Base-by-base conservation (phyloP, 2,329 filamentous ascomycete species). In the Cytospora chrysosperma region DNA sequence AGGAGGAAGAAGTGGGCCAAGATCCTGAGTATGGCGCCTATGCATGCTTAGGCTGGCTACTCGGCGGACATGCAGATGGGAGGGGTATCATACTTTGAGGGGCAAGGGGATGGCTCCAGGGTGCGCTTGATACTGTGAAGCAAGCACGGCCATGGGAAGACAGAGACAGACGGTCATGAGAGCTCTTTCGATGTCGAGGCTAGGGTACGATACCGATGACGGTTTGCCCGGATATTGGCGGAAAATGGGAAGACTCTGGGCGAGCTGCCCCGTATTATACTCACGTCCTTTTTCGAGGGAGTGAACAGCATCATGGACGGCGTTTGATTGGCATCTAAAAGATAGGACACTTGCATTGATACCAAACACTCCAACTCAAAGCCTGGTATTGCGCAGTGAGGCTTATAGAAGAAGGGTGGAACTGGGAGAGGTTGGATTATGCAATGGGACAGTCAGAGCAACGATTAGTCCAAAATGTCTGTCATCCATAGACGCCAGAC, bases 1-100 rank as follows among this genome's bases (percentile, higher is more conserved):
- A 88, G 91, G 75, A 87, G 91, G 75, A 95, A 91, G 83, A 90
- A 96, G 80, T 99, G 95, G 95, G 96, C 93, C 72, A 99, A 98
- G 86, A 98, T 99, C 72, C 78, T 99, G 74, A 96, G 92, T 70
- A 86, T 99, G 84, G 95, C 95, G 61, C 94, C 95, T 26, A 83
- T 84, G 78, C 82, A 86, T 71, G 84, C 80, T 43, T 86, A 78
- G 70, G 61, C 32, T 37, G 21, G 32, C 4, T 13, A 34, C 17
- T 40, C 2, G 27, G 17, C 27, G 51, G 51, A 10, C 27, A 12
- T 8, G 13, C 10, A 15, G 17, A 19, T 17, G 15, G 21, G 9
- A 15, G 12, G 26, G 13, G 5, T 13, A n/a, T 9, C n/a, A 6
- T n/a, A 28, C 9, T 28, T 6, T 13, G n/a, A 26, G 6, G 15